phyloP scores from a whole-genome alignment of 495 filamentous ascomycete genomes.

The Clavariopsis aquatica region DNA sequence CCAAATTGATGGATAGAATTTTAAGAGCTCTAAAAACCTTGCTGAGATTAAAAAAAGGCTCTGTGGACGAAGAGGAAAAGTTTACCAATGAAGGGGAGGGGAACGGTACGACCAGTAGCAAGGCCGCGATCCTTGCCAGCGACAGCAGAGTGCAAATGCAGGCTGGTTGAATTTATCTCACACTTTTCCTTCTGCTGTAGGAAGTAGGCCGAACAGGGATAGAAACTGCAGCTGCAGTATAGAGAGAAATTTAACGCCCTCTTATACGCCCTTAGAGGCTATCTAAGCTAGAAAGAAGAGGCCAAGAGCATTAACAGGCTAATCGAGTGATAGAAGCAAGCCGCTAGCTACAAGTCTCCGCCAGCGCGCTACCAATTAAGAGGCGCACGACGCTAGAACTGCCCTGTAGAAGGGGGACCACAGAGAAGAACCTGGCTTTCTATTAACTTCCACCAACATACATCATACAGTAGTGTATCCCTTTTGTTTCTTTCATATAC shows the following conservation, averaged over 20 bases:
- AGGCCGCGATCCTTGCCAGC: too few species aligned
- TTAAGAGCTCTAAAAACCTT: too few species aligned
- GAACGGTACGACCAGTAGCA: too few species aligned
- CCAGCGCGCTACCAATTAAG: conserved; percentile 34
- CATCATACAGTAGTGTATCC: conserved; percentile 21
- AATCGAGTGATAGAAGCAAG: conserved; percentile 33
- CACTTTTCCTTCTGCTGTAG: conserved; percentile 36
- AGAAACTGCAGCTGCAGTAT: conserved; percentile 23
- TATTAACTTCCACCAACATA: too few species aligned
- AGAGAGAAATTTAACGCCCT: conserved; percentile 29
- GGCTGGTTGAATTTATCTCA: conserved; percentile 21
- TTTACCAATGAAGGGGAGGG: too few species aligned
- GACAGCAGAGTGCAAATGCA: conserved; percentile 29
- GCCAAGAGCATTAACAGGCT: conserved; percentile 31
- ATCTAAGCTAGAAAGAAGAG: conserved; percentile 25
- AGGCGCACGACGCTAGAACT: conserved; percentile 31
- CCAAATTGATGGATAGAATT: too few species aligned
- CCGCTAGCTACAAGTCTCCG: conserved; percentile 22
- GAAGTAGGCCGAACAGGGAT: conserved; percentile 19
- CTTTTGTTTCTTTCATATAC: conserved; percentile 34
- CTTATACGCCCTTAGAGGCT: conserved; percentile 34
- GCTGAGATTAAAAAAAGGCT: too few species aligned
- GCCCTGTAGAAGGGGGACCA: conserved; percentile 24
- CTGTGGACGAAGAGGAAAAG: too few species aligned
- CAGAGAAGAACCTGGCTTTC: conserved; percentile 15